Base-by-base conservation (phyloP, 1,139 yeast genomes). In the Arxiozyma slooffiae region DNA sequence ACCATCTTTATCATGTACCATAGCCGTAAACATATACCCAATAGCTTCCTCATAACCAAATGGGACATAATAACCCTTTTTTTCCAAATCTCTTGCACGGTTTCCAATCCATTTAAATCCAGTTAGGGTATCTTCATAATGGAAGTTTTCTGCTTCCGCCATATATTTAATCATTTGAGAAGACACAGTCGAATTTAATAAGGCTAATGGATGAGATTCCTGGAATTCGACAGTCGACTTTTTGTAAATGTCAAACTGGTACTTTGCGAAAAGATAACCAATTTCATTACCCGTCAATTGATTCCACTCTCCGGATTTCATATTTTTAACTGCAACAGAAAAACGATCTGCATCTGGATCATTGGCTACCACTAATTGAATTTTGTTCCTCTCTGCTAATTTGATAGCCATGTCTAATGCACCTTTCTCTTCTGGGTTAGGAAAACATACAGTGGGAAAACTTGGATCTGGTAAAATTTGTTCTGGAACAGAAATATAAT, bases 81-180 rank as follows among this genome's bases (percentile, higher is more conserved):
- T 58, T 56, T 84, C 88, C 52, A 86, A 71, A 24, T 82, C 86
- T 38, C 84, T 79, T 1, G 96, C 95, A 55, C 81, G 78, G 65
- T 92, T 92, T 2, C 97, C 98, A 48, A 92, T 85, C 98, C 98
- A 92, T 68, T 92, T 92, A 72, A 92, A 92, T 1, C 98, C 97
- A 0, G 97, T 92, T 50, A 92, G 72, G 0, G 97, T 90, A 55
- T 92, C 97, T 45, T 72, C 76, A 67, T 75, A 85, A 46, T 78
- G 72, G 63, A 85, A 82, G 0, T 84, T 84, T 50, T 79, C 75
- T 11, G 63, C 64, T 4, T 72, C 64, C 0, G 96, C 94, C 81
- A 90, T 79, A 3, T 81, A 71, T n/a, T 72, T 69, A 51, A 89
- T 73, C 68, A 89, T 77, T 61, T 86, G 95, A 5, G 96, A 86